These are phyloP conservation scores for Colletotrichum destructivum DNA, from an alignment of 2,329 filamentous ascomycete species.

Conservation along the genomic window DNA sequence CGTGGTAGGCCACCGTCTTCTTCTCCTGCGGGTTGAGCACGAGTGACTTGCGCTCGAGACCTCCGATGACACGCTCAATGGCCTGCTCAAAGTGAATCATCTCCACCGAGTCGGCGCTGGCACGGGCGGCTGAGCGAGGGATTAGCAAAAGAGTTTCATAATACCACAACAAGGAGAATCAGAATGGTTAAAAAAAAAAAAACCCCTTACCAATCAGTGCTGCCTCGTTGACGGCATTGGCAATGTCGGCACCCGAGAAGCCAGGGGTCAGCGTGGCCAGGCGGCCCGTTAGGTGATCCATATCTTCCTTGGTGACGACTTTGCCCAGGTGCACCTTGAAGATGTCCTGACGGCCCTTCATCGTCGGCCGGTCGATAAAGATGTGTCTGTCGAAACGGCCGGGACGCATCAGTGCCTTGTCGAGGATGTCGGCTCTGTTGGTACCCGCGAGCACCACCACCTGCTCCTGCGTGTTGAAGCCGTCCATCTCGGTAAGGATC, in stretches of 20 bases:
- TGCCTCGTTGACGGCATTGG: conserved; percentile 98
- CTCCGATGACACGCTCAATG: conserved; percentile 96
- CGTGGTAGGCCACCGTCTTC: conserved; percentile 96
- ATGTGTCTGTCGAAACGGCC: conserved; percentile 98
- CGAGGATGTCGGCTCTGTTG: conserved; percentile 93
- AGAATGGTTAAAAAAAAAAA: too few species aligned
- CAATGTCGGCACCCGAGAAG: conserved; percentile 97
- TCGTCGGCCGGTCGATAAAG: conserved; percentile 92
- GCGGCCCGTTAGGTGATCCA: conserved; percentile 89
- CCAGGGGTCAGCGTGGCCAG: conserved; percentile 94
- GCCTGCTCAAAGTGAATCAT: conserved; percentile 97
- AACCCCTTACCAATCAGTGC: conserved; percentile 85
- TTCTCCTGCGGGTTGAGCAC: conserved; percentile 96
- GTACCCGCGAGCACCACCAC: conserved; percentile 97
- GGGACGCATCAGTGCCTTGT: conserved; percentile 93
- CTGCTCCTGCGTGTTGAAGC: conserved; percentile 97
- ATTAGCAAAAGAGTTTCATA: conserved; percentile 55
- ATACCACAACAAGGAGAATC: conserved; percentile 37
- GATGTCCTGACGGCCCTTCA: conserved; percentile 96
- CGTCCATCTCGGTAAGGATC: conserved; percentile 99
- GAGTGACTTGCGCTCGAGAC: conserved; percentile 96
- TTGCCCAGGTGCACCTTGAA: conserved; percentile 95
- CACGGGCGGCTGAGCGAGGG: conserved; percentile 78
- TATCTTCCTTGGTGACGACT: conserved; percentile 92
- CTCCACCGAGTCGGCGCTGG: conserved; percentile 83